Conservation (phyloP, 192 early-diverging fungal species). For the Globomyces pollinis-pini region DNA sequence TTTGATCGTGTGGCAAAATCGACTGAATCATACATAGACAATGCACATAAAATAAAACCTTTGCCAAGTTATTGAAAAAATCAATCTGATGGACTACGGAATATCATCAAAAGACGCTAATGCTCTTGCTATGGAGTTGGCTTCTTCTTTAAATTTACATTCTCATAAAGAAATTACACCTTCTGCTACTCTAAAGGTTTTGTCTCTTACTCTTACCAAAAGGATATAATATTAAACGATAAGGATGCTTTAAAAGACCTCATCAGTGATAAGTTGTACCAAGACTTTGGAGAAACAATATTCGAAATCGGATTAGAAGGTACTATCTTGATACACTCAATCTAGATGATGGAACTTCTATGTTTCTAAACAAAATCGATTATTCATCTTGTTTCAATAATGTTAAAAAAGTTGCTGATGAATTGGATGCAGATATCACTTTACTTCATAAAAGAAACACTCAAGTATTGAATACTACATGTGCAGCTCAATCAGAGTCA, state of each 20-base stretch:
- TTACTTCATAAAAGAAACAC: constrained; percentile 25
- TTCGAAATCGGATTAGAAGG: constrained; percentile 71
- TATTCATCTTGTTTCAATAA: constrained; percentile 19
- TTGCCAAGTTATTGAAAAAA: too few species aligned
- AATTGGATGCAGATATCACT: constrained; percentile 29
- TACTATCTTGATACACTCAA: constrained; percentile 16
- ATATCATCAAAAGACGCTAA: constrained; percentile 5
- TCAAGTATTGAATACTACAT: constrained; percentile 6
- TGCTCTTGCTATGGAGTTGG: constrained; percentile 1
- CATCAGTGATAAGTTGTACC: constrained; percentile 38
- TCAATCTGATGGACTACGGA: not conserved
- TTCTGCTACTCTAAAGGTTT: not conserved
- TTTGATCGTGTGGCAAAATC: too few species aligned
- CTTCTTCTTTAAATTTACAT: not conserved
- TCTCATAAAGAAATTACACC: not conserved
- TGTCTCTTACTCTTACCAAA: not conserved
- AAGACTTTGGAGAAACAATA: constrained; percentile 65
- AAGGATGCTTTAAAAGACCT: not conserved
- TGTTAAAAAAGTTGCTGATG: constrained; percentile 19
- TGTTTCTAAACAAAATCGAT: constrained; percentile 50
- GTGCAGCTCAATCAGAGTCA: not conserved
- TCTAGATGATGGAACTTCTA: constrained; percentile 61
- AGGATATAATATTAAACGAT: not conserved
- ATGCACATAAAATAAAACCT: too few species aligned
- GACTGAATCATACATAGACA: too few species aligned